These are phyloP conservation scores for Golubevia sp. DNA, from an alignment of 1,284 basidiomycete genomes.

Conservation along the genomic window DNA sequence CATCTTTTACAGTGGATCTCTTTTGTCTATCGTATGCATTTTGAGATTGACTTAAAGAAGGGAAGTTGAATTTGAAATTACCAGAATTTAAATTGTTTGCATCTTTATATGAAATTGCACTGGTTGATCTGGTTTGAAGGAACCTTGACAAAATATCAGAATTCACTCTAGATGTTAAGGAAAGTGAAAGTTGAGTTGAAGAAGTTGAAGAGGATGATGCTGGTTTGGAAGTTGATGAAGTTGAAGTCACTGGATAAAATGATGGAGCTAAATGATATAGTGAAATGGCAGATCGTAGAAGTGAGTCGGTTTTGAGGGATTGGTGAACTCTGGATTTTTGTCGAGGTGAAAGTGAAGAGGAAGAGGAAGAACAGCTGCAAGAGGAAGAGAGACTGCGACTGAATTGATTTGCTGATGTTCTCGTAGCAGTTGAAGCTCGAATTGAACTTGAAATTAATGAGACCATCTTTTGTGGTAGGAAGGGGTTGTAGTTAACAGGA, in stretches of 20 bases:
- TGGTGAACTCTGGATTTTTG: too few species aligned
- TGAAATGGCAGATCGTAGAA: conserved; percentile 43
- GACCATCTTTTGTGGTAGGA: too few species aligned
- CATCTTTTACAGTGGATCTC: too few species aligned
- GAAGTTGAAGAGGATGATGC: neutral
- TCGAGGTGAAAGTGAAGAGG: too few species aligned
- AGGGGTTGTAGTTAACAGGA: too few species aligned
- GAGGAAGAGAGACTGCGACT: too few species aligned
- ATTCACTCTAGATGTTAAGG: neutral
- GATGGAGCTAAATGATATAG: conserved; percentile 51
- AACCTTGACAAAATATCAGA: neutral
- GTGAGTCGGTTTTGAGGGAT: too few species aligned
- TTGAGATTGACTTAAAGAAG: neutral
- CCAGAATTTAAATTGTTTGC: neutral
- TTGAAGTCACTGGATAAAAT: conserved; percentile 40
- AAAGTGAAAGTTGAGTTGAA: neutral
- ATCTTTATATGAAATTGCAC: neutral
- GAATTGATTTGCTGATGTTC: too few species aligned
- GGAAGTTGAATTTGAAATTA: neutral
- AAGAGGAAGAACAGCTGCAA: too few species aligned
- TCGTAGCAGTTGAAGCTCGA: too few species aligned
- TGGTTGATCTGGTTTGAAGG: neutral
- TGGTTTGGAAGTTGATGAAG: conserved; percentile 7
- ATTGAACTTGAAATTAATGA: too few species aligned
- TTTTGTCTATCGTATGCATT: neutral